Evolutionary conservation across 2,329 filamentous ascomycete species (phyloP), one percentile per base, ranked within the genome.

Genomic region (Cladophialophora exuberans): DNA sequence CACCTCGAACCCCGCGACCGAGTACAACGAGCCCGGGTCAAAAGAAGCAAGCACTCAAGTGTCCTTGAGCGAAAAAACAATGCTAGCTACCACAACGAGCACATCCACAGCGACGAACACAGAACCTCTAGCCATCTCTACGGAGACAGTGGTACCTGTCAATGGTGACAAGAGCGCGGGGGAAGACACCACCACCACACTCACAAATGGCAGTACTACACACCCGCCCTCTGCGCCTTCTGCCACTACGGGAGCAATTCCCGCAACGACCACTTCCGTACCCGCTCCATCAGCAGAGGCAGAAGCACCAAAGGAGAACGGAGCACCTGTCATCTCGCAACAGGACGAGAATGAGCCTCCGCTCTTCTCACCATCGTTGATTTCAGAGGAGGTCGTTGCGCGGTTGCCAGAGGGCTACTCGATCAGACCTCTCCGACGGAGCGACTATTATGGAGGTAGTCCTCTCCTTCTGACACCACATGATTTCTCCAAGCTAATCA

Each of bases 381-480:
- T 97, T 72, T 90, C 90, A 20, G 83, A 89, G 17, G 78, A 83
- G 50, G 88, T 97, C 64, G 76, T 84, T 57, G 78, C 85, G 35
- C 80, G 79, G 15, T 85, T 97, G 0, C 93, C 94, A 38, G 77
- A 86, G 64, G 87, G 88, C 66, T 97, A 97, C 79, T 83, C 79
- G 23, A 83, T 96, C 68, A 90, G 94, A 22, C 85, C 93, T 0
- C 80, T 97, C 45, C 84, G 87, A 65, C 83, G 83, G 64, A 81
- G 80, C 65, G 94, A 99, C 75, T 96, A 87, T 75, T 76, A 82
- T 53, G 81, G 80, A 28, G 91, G 64, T 62, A 51, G 10, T 56
- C 20, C 10, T 41, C 6, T 26, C 22, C 36, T 18, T 6, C 25
- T 43, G 23, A 9, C 2, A 18, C 10, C 11, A n/a, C n/a, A n/a